phyloP scores from a whole-genome alignment of 306 rosid genomes.

The Quercus cerris region DNA sequence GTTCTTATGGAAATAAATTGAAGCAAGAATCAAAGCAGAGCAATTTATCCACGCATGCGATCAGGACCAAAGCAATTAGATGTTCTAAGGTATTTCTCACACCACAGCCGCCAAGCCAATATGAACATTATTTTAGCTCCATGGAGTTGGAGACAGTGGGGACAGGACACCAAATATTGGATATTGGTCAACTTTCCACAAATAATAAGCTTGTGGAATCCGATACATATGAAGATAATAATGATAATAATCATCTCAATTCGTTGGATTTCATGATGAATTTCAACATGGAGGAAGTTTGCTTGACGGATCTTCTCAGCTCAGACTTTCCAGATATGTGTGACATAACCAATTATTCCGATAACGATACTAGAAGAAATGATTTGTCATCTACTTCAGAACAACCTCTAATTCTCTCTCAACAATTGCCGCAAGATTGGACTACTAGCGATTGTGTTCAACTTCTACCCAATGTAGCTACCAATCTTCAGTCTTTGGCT shows the following conservation, averaged over 20 bases:
- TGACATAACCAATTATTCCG: neutral
- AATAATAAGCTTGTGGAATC: neutral
- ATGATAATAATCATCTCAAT: neutral
- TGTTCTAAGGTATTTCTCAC: constrained; percentile 29
- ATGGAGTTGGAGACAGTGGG: neutral
- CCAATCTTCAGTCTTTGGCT: constrained; percentile 21
- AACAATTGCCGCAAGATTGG: constrained; percentile 34
- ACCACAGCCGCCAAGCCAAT: constrained; percentile 16
- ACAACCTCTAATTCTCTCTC: constrained; percentile 15
- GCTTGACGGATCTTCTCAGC: neutral
- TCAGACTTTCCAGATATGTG: neutral
- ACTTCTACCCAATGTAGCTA: constrained; percentile 1
- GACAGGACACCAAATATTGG: neutral
- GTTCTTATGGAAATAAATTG: neutral
- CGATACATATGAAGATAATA: neutral
- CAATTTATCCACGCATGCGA: neutral
- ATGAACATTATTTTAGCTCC: neutral
- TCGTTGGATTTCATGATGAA: neutral
- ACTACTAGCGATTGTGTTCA: neutral
- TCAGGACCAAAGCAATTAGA: constrained; percentile 42
- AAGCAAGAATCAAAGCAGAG: neutral
- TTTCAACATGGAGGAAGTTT: neutral
- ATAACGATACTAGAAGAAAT: neutral
- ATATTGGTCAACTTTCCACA: neutral
- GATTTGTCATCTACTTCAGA: constrained; percentile 24